Percentiles rank a stretch among this genome's conserved stretches.
Conservation (phyloP, 2,329 filamentous ascomycete species). For the Fusarium beomiforme region DNA sequence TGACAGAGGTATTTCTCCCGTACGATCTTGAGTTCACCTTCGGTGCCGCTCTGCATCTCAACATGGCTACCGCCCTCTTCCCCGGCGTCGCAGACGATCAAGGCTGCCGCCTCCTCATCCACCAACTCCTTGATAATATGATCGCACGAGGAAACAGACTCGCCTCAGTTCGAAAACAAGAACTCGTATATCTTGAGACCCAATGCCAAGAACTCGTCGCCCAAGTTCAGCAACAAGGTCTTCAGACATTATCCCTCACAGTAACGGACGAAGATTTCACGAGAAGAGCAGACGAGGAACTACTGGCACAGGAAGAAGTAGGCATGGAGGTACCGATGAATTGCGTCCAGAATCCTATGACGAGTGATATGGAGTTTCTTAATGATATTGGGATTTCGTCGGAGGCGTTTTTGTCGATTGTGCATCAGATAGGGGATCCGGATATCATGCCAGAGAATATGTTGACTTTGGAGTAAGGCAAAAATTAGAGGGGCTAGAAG, state of each 20-base stretch:
- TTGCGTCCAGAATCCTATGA: slow-evolving; percentile 10
- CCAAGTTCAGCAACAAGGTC: slow-evolving; percentile 39
- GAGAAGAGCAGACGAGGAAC: slow-evolving; percentile 3
- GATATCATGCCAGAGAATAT: slow-evolving; percentile 36
- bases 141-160: slow-evolving; percentile 47
- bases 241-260: slow-evolving; percentile 39
- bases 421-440: slow-evolving; percentile 48
- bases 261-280: slow-evolving; percentile 16
- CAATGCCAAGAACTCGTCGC: slow-evolving; percentile 44
- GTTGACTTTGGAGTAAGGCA: slow-evolving; percentile 21
- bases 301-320: not conserved
- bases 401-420: slow-evolving; percentile 51
- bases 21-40: slow-evolving; percentile 53
- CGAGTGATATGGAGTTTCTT: slow-evolving; percentile 46
- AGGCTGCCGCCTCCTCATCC: slow-evolving; percentile 31
- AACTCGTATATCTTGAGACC: slow-evolving; percentile 44
- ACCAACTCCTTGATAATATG: slow-evolving; percentile 49
- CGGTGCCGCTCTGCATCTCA: slow-evolving; percentile 48
- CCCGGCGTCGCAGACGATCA: slow-evolving; percentile 44
- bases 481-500: not conserved
- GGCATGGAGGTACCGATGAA: slow-evolving; percentile 1
- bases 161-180: slow-evolving; percentile 46
- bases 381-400: slow-evolving; percentile 52
- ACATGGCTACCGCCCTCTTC: slow-evolving; percentile 51
- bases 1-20: slow-evolving; percentile 50